These are phyloP conservation scores for Enterospora canceri DNA, from an alignment of 371 early-diverging fungal species.

Conservation along the genomic window DNA sequence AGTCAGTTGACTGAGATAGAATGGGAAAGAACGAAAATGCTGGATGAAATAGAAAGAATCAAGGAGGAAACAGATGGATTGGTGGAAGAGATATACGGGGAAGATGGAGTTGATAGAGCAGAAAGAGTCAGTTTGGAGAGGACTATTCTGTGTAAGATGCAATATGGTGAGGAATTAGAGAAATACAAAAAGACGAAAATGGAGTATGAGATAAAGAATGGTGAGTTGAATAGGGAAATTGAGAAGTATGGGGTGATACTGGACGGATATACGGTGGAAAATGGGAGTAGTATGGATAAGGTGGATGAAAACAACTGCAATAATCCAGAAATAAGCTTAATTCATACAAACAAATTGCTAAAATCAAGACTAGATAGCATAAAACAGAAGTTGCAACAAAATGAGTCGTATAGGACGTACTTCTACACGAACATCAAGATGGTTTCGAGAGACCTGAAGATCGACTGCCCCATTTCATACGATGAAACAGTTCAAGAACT, in stretches of 20 bases:
- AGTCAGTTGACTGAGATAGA: background rate
- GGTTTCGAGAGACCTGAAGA: slow-evolving; percentile 1
- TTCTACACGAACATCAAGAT: slow-evolving; percentile 27
- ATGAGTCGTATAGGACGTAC: slow-evolving; percentile 19
- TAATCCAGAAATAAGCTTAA: background rate
- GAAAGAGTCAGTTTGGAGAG: too few relatives aligned
- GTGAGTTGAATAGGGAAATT: slow-evolving; percentile 10
- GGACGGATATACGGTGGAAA: background rate
- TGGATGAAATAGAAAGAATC: too few relatives aligned
- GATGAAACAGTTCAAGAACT: slow-evolving; percentile 22
- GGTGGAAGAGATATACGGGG: too few relatives aligned
- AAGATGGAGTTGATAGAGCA: too few relatives aligned
- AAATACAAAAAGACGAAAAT: background rate
- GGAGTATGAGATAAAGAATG: slow-evolving; percentile 1
- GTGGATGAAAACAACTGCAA: slow-evolving; percentile 1
- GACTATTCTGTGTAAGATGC: too few relatives aligned
- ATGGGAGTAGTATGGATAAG: too few relatives aligned
- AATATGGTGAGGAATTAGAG: too few relatives aligned
- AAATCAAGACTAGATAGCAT: background rate
- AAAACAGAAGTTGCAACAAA: background rate
- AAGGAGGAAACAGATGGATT: too few relatives aligned
- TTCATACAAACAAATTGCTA: background rate
- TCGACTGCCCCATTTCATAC: background rate
- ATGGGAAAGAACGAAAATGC: too few relatives aligned
- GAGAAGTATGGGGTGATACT: background rate